Evolutionary conservation across 83 land plant genomes (phyloP).

Genomic region (Thuja plicata): DNA sequence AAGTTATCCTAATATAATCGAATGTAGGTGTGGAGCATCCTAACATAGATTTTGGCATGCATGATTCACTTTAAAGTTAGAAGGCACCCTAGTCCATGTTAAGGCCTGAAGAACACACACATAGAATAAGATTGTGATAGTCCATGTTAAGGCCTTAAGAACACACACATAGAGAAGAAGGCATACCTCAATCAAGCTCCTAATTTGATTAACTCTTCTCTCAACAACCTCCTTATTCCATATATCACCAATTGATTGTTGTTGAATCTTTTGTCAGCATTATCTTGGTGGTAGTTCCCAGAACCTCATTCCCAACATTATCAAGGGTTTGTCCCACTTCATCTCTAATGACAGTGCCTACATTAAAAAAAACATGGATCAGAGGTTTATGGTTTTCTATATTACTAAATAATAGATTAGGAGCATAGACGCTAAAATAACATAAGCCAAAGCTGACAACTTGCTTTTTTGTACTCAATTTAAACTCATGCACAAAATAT

Average conservation of each 20-base stretch:
- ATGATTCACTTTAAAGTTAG: no score
- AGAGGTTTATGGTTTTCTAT: background rate
- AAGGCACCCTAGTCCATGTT: no score
- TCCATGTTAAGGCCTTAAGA: background rate
- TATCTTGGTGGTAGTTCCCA: conserved; percentile 36
- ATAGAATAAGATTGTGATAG: no score
- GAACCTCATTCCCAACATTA: conserved; percentile 81
- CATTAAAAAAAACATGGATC: background rate
- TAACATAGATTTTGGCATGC: no score
- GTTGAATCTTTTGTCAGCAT: conserved; percentile 70
- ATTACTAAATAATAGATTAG: background rate
- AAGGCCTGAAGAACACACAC: no score
- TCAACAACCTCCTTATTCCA: conserved; percentile 82
- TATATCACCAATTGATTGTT: conserved; percentile 97
- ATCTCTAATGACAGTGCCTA: conserved; percentile 90
- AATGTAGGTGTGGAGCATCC: background rate
- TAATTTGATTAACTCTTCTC: conserved; percentile 79
- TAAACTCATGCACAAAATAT: background rate
- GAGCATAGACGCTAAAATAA: background rate
- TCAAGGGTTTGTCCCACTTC: conserved; percentile 82
- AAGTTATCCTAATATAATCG: background rate
- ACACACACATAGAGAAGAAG: background rate
- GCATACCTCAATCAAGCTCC: conserved; percentile 71
- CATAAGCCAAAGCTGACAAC: background rate
- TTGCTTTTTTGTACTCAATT: background rate